Base-by-base conservation (phyloP, 345 rosid genomes). In the Linum trigynum region DNA sequence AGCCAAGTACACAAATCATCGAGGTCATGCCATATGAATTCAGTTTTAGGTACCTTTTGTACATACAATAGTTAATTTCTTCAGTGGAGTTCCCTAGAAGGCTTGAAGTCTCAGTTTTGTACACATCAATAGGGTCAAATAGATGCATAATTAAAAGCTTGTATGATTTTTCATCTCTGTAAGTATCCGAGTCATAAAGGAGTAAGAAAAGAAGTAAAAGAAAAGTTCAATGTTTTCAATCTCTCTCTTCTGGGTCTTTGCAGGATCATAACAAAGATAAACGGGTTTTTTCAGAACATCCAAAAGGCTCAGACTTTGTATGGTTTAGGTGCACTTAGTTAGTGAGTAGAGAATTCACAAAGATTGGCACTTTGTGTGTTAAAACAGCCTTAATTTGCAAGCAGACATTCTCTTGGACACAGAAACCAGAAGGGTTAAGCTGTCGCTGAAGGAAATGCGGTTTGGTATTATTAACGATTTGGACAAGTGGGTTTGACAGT, bases 21-120 rank as follows among this genome's bases (percentile, higher is more conserved):
- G 88, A 81, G 75, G 72, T 84, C 55, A 71, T 81, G 73, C 86
- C 91, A 11, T 91, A 86, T 64, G 88, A 86, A 12, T 85, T 88
- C 78, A 76, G 80, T 71, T 91, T 88, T 79, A 83, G 91, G 86
- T 86, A 84, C 67, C 89, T 84, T 75, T 63, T 90, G 60, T 62
- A 73, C 81, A 73, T 74, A 61, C 70, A 73, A 72, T 55, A 65
- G 64, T 57, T 17, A 73, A 67, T 5, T 65, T 65, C 48, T 3
- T 62, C 69, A 39, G 3, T 36, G 43, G 39, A 76, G 56, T 70
- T 73, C 55, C 39, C 55, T 48, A 10, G 14, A 39, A 3, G 63
- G 53, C 64, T 73, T 71, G 64, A 63, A 59, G 58, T 53, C 59
- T 57, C 61, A 64, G 48, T 64, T 72, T 65, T 81, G 80, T 75